These are phyloP conservation scores for Perkinsus marinus DNA, from an alignment of 169 alveolate genomes.

Conservation along the genomic window DNA sequence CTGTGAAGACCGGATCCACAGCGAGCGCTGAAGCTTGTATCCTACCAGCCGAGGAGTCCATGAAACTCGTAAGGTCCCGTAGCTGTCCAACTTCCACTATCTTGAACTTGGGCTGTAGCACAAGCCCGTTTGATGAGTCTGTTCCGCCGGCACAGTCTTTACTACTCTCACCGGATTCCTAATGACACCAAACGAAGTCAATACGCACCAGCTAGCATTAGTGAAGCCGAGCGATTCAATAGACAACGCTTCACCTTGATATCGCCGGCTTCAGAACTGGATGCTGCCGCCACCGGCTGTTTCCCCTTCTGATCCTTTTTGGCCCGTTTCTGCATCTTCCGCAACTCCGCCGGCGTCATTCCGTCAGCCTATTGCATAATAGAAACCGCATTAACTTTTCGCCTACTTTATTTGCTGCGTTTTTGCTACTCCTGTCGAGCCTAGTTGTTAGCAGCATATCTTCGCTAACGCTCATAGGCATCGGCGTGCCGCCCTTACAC, in stretches of 20 bases:
- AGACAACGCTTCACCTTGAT: not conserved
- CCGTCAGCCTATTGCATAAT: not conserved
- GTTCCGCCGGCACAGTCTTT: not conserved
- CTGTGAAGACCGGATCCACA: not conserved
- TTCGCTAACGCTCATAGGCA: not conserved
- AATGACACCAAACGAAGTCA: not conserved
- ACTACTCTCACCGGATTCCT: not conserved
- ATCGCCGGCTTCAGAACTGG: not conserved
- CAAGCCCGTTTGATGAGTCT: not conserved
- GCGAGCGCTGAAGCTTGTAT: too few species aligned
- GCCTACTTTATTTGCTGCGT: not conserved
- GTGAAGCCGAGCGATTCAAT: too few species aligned
- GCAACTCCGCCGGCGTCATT: not conserved
- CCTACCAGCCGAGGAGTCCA: not conserved
- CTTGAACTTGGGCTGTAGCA: not conserved
- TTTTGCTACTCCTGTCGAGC: not conserved
- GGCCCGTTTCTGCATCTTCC: not conserved
- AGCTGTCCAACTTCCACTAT: not conserved
- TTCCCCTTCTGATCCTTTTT: not conserved
- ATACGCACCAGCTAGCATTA: too few species aligned
- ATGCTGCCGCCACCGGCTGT: not conserved
- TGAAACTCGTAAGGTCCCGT: not conserved
- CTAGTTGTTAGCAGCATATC: not conserved
- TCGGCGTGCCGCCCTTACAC: not conserved
- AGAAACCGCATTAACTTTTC: not conserved